Evolutionary conservation across 2,329 filamentous ascomycete species (phyloP).

Genomic region (Clarireedia hainanense): DNA sequence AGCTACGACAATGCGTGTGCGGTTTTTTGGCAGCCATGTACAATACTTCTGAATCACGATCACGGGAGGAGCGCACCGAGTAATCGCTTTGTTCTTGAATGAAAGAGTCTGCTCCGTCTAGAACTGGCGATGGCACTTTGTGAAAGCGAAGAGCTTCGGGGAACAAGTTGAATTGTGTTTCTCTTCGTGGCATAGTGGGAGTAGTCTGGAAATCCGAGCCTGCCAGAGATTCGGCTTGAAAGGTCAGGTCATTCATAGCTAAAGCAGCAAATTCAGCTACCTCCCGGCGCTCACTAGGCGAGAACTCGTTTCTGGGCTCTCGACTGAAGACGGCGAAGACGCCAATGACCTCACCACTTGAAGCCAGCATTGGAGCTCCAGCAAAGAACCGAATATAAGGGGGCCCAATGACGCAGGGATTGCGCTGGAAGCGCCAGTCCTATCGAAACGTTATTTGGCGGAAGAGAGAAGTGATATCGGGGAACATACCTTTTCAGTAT

Average conservation of each 20-base stretch:
- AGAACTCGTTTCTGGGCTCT: constrained; percentile 23
- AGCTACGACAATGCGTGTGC: background rate
- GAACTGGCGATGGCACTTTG: background rate
- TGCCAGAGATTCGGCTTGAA: constrained; percentile 3
- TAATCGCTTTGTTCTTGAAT: background rate
- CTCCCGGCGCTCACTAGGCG: constrained; percentile 19
- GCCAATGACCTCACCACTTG: constrained; percentile 25
- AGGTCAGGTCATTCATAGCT: constrained; percentile 14
- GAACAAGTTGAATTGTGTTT: constrained; percentile 9
- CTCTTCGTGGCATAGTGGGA: constrained; percentile 10
- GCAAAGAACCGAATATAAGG: constrained; percentile 31
- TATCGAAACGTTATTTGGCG: constrained; percentile 12
- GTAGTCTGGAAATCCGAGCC: constrained; percentile 9
- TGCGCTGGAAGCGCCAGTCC: constrained; percentile 32
- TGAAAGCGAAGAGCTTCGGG: constrained; percentile 1
- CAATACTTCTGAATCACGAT: constrained; percentile 2
- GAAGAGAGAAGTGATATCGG: background rate
- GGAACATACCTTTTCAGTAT: constrained; percentile 27
- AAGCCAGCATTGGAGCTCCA: constrained; percentile 30
- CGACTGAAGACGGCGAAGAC: constrained; percentile 28
- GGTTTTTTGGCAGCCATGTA: background rate
- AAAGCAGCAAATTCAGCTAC: constrained; percentile 24
- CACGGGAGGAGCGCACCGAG: background rate
- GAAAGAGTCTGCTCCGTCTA: background rate
- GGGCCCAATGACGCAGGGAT: constrained; percentile 25